Conservation (phyloP, 2,329 filamentous ascomycete genomes). For the Ambrosiella beaveri region DNA sequence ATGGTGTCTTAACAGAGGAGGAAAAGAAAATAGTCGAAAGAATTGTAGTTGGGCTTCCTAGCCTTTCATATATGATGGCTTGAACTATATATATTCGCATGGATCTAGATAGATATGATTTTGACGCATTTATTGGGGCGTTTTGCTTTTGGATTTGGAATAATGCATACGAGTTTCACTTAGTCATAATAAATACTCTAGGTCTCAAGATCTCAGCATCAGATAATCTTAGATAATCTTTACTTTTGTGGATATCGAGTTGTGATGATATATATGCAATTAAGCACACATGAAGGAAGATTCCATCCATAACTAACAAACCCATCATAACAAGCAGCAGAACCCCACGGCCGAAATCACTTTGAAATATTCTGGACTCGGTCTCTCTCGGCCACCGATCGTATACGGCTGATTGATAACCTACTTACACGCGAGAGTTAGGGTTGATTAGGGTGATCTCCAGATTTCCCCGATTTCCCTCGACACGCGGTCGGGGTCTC, state of each 20-base stretch:
- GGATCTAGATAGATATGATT: not conserved
- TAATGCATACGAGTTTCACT: not conserved
- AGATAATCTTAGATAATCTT: not conserved
- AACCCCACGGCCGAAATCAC: too few relatives aligned
- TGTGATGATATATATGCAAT: too few relatives aligned
- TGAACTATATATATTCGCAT: not conserved
- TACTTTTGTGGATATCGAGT: not conserved
- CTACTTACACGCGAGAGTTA: not conserved
- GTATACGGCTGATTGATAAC: too few relatives aligned
- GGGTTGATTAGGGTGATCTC: not conserved
- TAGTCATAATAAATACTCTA: not conserved
- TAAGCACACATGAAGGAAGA: too few relatives aligned
- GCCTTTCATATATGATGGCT: constrained; percentile 8
- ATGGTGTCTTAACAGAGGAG: not conserved
- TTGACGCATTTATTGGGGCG: not conserved
- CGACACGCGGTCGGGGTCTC: not conserved
- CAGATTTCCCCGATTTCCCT: not conserved
- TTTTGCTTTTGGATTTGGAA: not conserved
- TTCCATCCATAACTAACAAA: too few relatives aligned
- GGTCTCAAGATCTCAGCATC: too few relatives aligned
- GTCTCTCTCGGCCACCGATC: too few relatives aligned
- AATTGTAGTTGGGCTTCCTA: constrained; percentile 1
- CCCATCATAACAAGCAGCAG: too few relatives aligned
- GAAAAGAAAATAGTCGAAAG: not conserved
- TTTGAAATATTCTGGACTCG: too few relatives aligned